Percentiles rank a stretch among this genome's conserved stretches.
Conservation (phyloP, 352 stramenopile genomes). For the Discostella stelligera region DNA sequence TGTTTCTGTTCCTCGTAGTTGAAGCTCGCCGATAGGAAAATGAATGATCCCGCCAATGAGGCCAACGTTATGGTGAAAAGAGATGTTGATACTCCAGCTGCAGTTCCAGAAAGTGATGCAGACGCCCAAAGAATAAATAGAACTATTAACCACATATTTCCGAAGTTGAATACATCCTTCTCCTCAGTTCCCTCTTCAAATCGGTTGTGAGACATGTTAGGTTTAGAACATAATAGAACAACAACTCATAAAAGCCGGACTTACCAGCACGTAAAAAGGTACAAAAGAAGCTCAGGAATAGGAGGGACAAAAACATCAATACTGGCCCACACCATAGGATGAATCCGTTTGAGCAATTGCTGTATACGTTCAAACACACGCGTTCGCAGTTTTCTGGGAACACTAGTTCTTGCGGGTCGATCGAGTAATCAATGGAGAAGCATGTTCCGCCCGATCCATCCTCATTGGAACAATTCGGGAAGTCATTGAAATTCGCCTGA, state of each 20-base stretch:
- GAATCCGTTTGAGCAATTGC: slow-evolving; percentile 53
- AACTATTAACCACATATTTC: slow-evolving; percentile 61
- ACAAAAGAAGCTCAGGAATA: slow-evolving; percentile 65
- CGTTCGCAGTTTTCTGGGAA: slow-evolving; percentile 44
- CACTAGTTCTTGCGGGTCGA: slow-evolving; percentile 17
- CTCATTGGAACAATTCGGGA: slow-evolving; percentile 40
- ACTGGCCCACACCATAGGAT: slow-evolving; percentile 61
- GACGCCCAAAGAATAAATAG: slow-evolving; percentile 64
- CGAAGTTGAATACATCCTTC: slow-evolving; percentile 63
- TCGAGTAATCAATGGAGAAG: slow-evolving; percentile 35
- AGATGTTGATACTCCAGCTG: slow-evolving; percentile 49
- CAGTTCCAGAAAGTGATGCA: slow-evolving; percentile 59
- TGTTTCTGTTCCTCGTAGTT: slow-evolving; percentile 42
- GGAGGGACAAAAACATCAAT: slow-evolving; percentile 46
- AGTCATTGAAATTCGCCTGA: slow-evolving; percentile 35
- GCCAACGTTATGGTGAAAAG: slow-evolving; percentile 61
- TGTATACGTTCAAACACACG: slow-evolving; percentile 51
- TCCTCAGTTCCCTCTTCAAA: slow-evolving; percentile 32
- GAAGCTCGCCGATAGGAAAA: slow-evolving; percentile 60
- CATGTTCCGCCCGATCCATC: slow-evolving; percentile 41
- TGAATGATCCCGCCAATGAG: slow-evolving; percentile 49
- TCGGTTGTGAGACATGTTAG: neutral
- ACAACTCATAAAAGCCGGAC: slow-evolving; percentile 1
- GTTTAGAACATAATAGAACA: neutral
- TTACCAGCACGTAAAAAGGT: slow-evolving; percentile 56